These are phyloP conservation scores for Delitschia confertaspora DNA, from an alignment of 495 filamentous ascomycete genomes.

Conservation along the genomic window DNA sequence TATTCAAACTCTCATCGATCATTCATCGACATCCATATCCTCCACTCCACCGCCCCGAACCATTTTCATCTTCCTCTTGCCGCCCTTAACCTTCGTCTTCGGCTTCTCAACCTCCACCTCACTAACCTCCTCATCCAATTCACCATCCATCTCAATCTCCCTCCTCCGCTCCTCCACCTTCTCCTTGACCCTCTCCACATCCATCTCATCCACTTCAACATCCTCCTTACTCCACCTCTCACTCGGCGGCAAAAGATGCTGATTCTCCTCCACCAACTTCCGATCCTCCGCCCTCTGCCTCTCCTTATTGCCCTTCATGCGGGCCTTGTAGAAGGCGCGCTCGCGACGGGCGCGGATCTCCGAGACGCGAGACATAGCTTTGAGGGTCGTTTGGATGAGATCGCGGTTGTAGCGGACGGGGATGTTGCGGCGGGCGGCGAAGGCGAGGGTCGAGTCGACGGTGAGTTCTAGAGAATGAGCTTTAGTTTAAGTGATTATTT, in stretches of 20 bases:
- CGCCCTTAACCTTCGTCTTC: constrained; percentile 18
- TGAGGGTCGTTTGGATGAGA: constrained; percentile 73
- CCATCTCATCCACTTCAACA: constrained; percentile 43
- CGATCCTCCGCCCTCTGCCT: constrained; percentile 66
- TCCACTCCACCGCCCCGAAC: constrained; percentile 23
- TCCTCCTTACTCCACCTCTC: constrained; percentile 37
- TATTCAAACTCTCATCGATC: neutral
- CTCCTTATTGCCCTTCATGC: constrained; percentile 82
- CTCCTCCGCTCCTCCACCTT: constrained; percentile 37
- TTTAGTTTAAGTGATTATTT: neutral
- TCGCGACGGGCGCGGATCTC: constrained; percentile 81
- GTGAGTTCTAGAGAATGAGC: constrained; percentile 74
- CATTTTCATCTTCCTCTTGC: constrained; percentile 27
- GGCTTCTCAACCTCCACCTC: constrained; percentile 18
- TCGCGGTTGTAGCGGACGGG: constrained; percentile 93
- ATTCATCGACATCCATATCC: constrained; percentile 27
- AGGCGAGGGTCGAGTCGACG: constrained; percentile 86
- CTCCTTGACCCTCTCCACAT: constrained; percentile 37
- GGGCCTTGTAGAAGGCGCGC: constrained; percentile 81
- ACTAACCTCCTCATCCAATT: constrained; percentile 15
- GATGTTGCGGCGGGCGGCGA: constrained; percentile 86
- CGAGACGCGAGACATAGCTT: constrained; percentile 81
- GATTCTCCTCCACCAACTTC: constrained; percentile 83
- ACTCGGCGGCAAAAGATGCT: constrained; percentile 64
- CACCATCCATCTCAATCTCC: constrained; percentile 24